Evolutionary conservation across 257 asterid genomes (phyloP).

Genomic region (Perilla frutescens): DNA sequence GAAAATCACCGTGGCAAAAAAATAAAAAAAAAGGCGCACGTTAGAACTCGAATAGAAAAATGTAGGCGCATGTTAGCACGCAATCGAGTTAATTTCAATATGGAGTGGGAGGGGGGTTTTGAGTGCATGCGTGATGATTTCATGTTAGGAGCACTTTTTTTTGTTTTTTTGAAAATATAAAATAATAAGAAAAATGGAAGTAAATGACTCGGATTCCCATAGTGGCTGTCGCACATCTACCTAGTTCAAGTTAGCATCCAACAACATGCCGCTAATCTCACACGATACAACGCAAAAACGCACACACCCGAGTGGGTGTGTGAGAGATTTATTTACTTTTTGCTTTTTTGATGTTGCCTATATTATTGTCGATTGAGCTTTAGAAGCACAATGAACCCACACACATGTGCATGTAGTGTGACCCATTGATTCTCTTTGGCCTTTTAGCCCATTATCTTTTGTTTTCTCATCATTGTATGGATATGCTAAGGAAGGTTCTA

Average conservation of each 20-base stretch:
- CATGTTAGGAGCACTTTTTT: constrained; percentile 50
- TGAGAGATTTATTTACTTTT: background rate
- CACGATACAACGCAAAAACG: background rate
- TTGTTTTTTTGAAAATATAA: background rate
- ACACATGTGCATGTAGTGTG: constrained; percentile 74
- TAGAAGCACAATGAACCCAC: constrained; percentile 59
- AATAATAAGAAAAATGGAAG: background rate
- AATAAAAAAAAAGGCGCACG: constrained; percentile 23
- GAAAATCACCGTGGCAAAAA: too few relatives aligned
- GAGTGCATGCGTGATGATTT: constrained; percentile 59
- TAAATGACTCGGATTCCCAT: constrained; percentile 49
- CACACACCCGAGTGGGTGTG: constrained; percentile 27
- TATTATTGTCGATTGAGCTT: constrained; percentile 35
- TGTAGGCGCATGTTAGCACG: constrained; percentile 42
- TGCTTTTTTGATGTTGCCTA: background rate
- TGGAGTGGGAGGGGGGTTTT: constrained; percentile 8
- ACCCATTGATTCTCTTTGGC: constrained; percentile 60
- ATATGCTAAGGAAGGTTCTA: constrained; percentile 45
- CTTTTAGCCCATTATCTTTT: constrained; percentile 49
- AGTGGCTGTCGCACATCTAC: constrained; percentile 38
- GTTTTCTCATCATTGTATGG: constrained; percentile 48
- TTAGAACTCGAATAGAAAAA: constrained; percentile 35
- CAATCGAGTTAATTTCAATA: constrained; percentile 35
- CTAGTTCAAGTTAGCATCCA: constrained; percentile 29
- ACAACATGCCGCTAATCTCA: background rate